Conservation (phyloP, 768 basidiomycete species). For the Suillus alpinus region DNA sequence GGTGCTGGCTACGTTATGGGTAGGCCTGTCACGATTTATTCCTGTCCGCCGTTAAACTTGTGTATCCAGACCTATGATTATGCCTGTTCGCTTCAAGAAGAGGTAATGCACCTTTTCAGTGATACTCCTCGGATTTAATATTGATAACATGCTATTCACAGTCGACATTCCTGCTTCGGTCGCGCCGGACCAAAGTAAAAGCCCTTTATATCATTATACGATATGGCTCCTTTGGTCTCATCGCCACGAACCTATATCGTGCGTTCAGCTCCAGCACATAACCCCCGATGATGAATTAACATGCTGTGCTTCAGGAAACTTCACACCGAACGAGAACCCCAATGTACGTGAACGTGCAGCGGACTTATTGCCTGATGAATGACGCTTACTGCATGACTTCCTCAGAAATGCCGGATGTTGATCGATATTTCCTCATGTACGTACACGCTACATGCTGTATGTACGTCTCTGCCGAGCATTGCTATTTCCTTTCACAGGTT, state of each 20-base stretch:
- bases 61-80: not conserved
- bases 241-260: not conserved
- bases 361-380: not conserved
- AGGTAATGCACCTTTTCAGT: not conserved
- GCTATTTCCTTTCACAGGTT: not conserved
- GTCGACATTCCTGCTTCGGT: not conserved
- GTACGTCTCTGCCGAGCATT: not conserved
- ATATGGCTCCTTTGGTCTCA: not conserved
- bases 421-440: not conserved
- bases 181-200: not conserved
- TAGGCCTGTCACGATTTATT: not conserved
- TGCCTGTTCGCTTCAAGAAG: not conserved
- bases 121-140: not conserved
- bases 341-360: not conserved
- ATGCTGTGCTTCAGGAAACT: not conserved
- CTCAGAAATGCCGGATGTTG: not conserved
- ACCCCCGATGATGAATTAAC: not conserved
- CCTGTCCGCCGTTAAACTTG: not conserved
- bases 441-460: not conserved
- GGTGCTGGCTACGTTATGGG: not conserved
- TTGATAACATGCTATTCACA: not conserved
- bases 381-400: not conserved
- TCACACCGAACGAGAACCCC: not conserved
- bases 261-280: not conserved
- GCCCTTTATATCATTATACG: not conserved